These are phyloP conservation scores for Silene conica DNA, from an alignment of 148 eudicot species.

Conservation along the genomic window DNA sequence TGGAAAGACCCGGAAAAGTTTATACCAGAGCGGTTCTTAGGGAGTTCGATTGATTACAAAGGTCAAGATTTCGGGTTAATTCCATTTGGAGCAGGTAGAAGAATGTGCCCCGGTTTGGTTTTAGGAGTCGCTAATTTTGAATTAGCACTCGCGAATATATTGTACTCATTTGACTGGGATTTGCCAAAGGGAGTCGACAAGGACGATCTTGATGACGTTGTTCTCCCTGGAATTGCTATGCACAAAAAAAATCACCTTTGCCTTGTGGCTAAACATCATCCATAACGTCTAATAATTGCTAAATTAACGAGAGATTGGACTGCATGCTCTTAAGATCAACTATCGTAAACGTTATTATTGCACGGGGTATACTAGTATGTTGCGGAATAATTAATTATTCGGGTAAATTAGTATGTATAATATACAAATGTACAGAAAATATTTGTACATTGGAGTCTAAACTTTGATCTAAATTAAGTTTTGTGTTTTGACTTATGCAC, in stretches of 20 bases:
- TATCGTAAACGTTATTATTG: no score
- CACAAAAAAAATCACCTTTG: conserved; percentile 33
- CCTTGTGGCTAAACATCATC: conserved; percentile 14
- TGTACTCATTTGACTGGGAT: conserved; percentile 38
- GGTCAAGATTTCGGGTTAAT: conserved; percentile 27
- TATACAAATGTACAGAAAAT: no score
- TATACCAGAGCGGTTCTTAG: conserved; percentile 34
- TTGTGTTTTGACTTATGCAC: no score
- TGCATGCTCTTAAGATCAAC: no score
- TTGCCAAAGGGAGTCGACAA: conserved; percentile 25
- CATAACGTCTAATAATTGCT: no score
- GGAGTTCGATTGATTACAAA: conserved; percentile 23
- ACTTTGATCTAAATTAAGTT: no score
- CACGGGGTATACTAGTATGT: no score
- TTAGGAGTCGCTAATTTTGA: conserved; percentile 31
- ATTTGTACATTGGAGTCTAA: no score
- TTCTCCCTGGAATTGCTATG: conserved; percentile 31
- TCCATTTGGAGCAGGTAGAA: conserved; percentile 42
- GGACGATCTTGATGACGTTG: conserved; percentile 28
- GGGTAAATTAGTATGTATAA: no score
- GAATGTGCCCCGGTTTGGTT: conserved; percentile 34
- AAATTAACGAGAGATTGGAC: no score
- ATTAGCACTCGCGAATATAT: conserved; percentile 32
- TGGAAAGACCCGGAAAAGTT: conserved; percentile 31
- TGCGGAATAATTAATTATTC: no score